Conservation (phyloP, 2,329 filamentous ascomycete species). For the Arthrobotrys conoides region DNA sequence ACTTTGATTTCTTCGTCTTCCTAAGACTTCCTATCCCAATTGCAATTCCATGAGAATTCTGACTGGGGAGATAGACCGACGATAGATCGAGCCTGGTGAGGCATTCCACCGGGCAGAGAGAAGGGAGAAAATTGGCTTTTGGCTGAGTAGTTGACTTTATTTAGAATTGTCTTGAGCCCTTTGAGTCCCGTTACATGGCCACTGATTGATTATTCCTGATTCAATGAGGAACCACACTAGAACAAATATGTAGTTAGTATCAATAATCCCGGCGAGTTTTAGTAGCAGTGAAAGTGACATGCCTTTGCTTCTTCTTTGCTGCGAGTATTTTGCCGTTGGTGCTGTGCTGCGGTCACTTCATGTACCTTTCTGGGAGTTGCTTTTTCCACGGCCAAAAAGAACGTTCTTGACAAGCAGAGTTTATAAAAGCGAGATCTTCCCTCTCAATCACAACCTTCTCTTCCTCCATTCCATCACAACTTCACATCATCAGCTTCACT, state of each 20-base stretch:
- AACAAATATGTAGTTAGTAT: slow-evolving; percentile 9
- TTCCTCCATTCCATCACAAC: slow-evolving; percentile 23
- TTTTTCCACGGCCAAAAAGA: slow-evolving; percentile 36
- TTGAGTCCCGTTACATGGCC: slow-evolving; percentile 19
- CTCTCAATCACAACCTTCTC: slow-evolving; percentile 41
- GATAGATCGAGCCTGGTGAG: slow-evolving; percentile 2
- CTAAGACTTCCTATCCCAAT: not conserved
- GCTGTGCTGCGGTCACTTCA: slow-evolving; percentile 45
- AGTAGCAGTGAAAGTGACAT: slow-evolving; percentile 6
- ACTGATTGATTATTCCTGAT: slow-evolving; percentile 11
- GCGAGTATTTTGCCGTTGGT: slow-evolving; percentile 58
- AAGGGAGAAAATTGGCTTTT: slow-evolving; percentile 3
- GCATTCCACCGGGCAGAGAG: not conserved
- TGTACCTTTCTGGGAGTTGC: slow-evolving; percentile 44
- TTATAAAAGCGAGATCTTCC: slow-evolving; percentile 60
- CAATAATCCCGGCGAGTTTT: slow-evolving; percentile 40
- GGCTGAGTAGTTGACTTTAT: slow-evolving; percentile 17
- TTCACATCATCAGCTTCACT: slow-evolving; percentile 24
- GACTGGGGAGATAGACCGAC: not conserved
- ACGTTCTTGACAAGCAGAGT: slow-evolving; percentile 40
- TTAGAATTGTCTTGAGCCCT: slow-evolving; percentile 8
- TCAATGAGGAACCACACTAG: slow-evolving; percentile 21
- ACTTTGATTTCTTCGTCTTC: slow-evolving; percentile 3
- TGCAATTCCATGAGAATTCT: not conserved
- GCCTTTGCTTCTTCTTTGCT: slow-evolving; percentile 45